Percentiles rank a stretch among this genome's conserved stretches.
Evolutionary conservation across 495 filamentous ascomycete genomes (phyloP).

Genomic region (Lepraria neglecta): DNA sequence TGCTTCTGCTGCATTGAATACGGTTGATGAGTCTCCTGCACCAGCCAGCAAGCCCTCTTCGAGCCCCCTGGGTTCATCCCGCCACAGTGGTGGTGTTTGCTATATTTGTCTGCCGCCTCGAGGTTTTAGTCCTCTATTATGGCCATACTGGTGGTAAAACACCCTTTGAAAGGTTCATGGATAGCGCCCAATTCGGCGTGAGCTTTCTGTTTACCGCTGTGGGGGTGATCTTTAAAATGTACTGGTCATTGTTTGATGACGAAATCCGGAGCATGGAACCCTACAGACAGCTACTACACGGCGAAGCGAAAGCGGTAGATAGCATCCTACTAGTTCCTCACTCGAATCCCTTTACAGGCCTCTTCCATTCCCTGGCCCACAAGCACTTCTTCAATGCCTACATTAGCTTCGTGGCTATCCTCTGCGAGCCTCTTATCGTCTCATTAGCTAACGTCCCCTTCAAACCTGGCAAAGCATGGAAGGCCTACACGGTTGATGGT

Average conservation of each 20-base stretch:
- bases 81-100: conserved; percentile 25
- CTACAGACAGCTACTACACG: conserved; percentile 29
- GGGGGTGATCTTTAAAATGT: conserved; percentile 37
- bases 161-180: conserved; percentile 42
- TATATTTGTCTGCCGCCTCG: conserved; percentile 32
- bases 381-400: conserved; percentile 30
- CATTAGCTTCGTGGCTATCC: conserved; percentile 32
- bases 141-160: conserved; percentile 34
- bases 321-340: conserved; percentile 34
- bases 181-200: conserved; percentile 37
- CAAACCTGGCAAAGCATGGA: conserved; percentile 31
- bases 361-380: conserved; percentile 30
- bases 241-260: conserved; percentile 37
- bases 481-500: conserved; percentile 31
- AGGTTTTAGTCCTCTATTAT: conserved; percentile 39
- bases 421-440: conserved; percentile 35
- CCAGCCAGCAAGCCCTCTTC: background rate
- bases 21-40: background rate
- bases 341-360: conserved; percentile 33
- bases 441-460: conserved; percentile 36
- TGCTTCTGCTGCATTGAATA: background rate
- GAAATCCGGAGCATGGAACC: conserved; percentile 24
- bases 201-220: conserved; percentile 38
- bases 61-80: background rate
- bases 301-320: conserved; percentile 26